phyloP scores from a whole-genome alignment of 1,284 basidiomycete species.

The Bjerkandera adusta region DNA sequence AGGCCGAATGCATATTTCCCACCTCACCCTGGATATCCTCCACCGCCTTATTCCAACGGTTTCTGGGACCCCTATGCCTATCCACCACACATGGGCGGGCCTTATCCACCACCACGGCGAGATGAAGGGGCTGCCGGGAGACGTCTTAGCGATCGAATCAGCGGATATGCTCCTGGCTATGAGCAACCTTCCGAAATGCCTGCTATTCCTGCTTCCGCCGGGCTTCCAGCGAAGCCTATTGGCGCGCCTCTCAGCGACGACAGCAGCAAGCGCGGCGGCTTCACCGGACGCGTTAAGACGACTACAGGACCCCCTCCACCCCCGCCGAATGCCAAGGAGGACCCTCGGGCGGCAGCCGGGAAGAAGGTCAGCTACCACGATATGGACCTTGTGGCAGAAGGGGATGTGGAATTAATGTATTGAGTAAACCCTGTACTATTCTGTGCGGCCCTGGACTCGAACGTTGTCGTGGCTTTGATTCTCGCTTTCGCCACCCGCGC shows the following conservation, averaged over 20 bases:
- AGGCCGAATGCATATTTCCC: slow-evolving; percentile 26
- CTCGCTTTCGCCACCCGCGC: neutral
- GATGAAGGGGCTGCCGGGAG: slow-evolving; percentile 56
- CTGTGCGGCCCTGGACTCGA: slow-evolving; percentile 6
- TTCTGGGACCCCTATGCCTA: slow-evolving; percentile 22
- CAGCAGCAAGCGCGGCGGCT: too few relatives aligned
- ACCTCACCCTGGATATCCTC: slow-evolving; percentile 8
- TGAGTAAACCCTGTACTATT: slow-evolving; percentile 33
- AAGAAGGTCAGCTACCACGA: slow-evolving; percentile 84
- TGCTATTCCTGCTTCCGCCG: slow-evolving; percentile 58
- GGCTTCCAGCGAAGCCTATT: slow-evolving; percentile 74
- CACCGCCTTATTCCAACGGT: slow-evolving; percentile 5
- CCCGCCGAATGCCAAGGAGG: slow-evolving; percentile 82
- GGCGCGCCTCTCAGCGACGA: slow-evolving; percentile 53
- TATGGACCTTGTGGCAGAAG: slow-evolving; percentile 86
- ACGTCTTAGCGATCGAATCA: slow-evolving; percentile 73
- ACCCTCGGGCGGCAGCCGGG: slow-evolving; percentile 80
- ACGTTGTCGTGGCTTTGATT: slow-evolving; percentile 3
- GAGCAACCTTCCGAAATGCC: slow-evolving; percentile 43
- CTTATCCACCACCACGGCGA: slow-evolving; percentile 40
- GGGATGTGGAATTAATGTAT: slow-evolving; percentile 78
- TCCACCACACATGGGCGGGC: slow-evolving; percentile 21
- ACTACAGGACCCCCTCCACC: slow-evolving; percentile 60
- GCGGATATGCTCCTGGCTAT: slow-evolving; percentile 59
- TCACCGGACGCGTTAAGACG: slow-evolving; percentile 36